phyloP scores from a whole-genome alignment of 139 green algal species.

The Picochlorum sp. region DNA sequence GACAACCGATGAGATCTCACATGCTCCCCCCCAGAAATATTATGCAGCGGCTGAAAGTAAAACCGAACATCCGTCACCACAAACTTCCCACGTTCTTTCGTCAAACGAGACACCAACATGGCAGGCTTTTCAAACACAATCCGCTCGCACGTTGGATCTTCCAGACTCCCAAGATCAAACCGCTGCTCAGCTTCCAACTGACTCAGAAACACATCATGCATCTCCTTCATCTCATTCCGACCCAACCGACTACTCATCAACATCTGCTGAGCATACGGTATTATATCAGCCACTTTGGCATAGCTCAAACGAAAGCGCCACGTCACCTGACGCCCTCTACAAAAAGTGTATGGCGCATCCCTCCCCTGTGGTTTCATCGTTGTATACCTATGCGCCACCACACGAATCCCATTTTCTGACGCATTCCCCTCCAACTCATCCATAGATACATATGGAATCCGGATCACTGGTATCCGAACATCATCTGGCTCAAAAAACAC shows the following conservation, averaged over 20 bases:
- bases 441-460: constrained; percentile 23
- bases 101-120: constrained; percentile 23
- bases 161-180: constrained; percentile 69
- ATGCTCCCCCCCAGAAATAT: constrained; percentile 48
- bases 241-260: constrained; percentile 48
- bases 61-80: constrained; percentile 61
- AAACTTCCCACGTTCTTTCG: constrained; percentile 60
- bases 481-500: constrained; percentile 86
- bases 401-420: background rate
- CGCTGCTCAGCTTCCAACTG: constrained; percentile 31
- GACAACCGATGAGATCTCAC: constrained; percentile 57
- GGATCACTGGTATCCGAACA: constrained; percentile 61
- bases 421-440: constrained; percentile 5
- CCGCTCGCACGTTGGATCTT: constrained; percentile 39
- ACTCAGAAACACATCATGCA: constrained; percentile 38
- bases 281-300: constrained; percentile 44
- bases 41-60: constrained; percentile 85
- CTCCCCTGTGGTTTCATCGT: constrained; percentile 64
- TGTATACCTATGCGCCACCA: constrained; percentile 20
- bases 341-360: constrained; percentile 57
- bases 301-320: constrained; percentile 67
- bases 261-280: constrained; percentile 55
- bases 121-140: constrained; percentile 42
- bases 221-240: constrained; percentile 31
- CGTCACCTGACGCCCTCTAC: constrained; percentile 1